Evolutionary conservation across 139 green algal genomes (phyloP), one percentile per base, ranked within the genome.

Genomic region (Coelastrella sp.): DNA sequence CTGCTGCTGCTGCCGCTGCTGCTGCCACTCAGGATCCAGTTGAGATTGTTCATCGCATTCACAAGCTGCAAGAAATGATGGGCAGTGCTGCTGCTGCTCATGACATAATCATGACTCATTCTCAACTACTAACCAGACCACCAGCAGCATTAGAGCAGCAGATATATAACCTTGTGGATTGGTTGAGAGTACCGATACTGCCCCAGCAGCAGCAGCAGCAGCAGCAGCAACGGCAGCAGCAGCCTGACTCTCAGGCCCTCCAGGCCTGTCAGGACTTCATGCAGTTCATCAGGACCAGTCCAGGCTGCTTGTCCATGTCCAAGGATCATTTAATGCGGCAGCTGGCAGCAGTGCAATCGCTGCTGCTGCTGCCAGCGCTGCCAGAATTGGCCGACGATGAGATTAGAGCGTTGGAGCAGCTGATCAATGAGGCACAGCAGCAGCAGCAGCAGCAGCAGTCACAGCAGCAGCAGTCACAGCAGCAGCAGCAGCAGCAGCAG

Each of bases 401-500:
- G 62, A 40, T 69, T 17, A 15, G 5, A 69, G 30, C 30, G 23
- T 69, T 23, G 21, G 7, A 62, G 69, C 23, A 63, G 69, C 41
- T 37, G 69, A 40, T 62, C 40, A 41, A 9, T 25, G 67, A 38
- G 19, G 66, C 35, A 75, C 34, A 77, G 38, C 38, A 43, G 25
- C 25, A 64, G 72, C 45, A 80, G 45, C 27, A 45, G 25, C 27
- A 45, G 72, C 72, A 80, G 43, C 72, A 80, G 40, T 9, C 60
- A 19, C 72, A 80, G 72, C 72, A 66, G 43, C 45, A 66, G 45
- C 3, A 30, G 5, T 9, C 5, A 66, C 73, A 81, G 48, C 50
- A n/a, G 48, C 50, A 66, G 30, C 38, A 59, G n/a, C n/a, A n/a
- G n/a, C n/a, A n/a, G n/a, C n/a, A n/a, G n/a, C n/a, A n/a, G n/a